These are phyloP conservation scores for Pichia sp. DNA, from an alignment of 1,139 yeast species.

Conservation along the genomic window DNA sequence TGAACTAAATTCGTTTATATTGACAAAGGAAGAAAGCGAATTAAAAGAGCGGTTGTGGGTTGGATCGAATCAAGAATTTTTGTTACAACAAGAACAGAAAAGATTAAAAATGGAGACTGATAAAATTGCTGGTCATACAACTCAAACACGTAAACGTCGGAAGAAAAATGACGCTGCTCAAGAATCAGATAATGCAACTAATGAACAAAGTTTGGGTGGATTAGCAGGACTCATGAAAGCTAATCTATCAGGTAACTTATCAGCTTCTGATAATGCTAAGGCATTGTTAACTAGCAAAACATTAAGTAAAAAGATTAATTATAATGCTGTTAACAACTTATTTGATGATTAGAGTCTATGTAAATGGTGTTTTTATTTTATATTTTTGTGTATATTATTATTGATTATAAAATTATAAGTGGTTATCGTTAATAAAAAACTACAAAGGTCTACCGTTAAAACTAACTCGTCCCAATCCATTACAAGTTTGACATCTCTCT, in stretches of 20 bases:
- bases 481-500: slow-evolving; percentile 54
- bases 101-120: slow-evolving; percentile 84
- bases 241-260: slow-evolving; percentile 39
- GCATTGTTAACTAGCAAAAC: slow-evolving; percentile 63
- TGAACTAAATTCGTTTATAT: slow-evolving; percentile 54
- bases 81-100: slow-evolving; percentile 80
- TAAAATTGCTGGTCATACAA: slow-evolving; percentile 67
- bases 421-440: not conserved
- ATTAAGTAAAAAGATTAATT: slow-evolving; percentile 82
- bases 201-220: slow-evolving; percentile 5
- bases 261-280: slow-evolving; percentile 71
- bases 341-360: slow-evolving; percentile 33
- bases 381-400: not conserved
- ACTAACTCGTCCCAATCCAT: slow-evolving; percentile 48
- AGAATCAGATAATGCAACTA: slow-evolving; percentile 27
- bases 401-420: not conserved
- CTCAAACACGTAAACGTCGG: slow-evolving; percentile 42
- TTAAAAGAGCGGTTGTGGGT: slow-evolving; percentile 82
- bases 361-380: not conserved
- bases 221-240: slow-evolving; percentile 36
- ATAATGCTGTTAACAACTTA: slow-evolving; percentile 65
- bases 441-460: slow-evolving; percentile 15
- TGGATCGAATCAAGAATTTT: slow-evolving; percentile 78
- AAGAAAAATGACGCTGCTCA: slow-evolving; percentile 28
- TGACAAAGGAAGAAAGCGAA: slow-evolving; percentile 61